phyloP scores from a whole-genome alignment of 2,329 filamentous ascomycete species.

The Sarocladiaceae sp. region DNA sequence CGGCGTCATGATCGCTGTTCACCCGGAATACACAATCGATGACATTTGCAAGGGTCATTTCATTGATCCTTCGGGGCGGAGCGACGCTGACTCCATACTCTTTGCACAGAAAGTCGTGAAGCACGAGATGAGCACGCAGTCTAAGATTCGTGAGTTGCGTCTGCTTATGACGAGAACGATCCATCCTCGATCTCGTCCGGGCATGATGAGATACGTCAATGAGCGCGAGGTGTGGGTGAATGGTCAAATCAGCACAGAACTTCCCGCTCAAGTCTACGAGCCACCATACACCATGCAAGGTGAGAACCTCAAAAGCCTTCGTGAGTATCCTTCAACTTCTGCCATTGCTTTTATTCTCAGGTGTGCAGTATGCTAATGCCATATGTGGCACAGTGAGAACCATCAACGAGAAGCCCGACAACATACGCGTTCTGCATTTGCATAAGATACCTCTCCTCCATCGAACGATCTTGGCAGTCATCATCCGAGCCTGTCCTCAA shows the following conservation, averaged over 20 bases:
- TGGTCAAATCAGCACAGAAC: too few species aligned
- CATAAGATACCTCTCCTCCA: constrained; percentile 25
- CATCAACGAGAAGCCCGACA: background rate
- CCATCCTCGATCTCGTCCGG: too few species aligned
- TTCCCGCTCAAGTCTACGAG: too few species aligned
- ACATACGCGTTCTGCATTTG: constrained; percentile 22
- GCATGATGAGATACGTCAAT: too few species aligned
- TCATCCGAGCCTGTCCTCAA: constrained; percentile 24
- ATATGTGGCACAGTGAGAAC: background rate
- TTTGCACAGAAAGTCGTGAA: background rate
- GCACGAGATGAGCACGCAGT: too few species aligned
- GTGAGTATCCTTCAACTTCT: too few species aligned
- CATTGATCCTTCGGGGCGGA: background rate
- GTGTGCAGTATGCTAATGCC: background rate
- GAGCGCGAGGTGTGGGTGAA: too few species aligned
- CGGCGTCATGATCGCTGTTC: constrained; percentile 7
- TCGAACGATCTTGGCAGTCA: constrained; percentile 26
- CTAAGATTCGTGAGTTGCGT: too few species aligned
- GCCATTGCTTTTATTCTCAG: too few species aligned
- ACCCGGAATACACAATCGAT: constrained; percentile 10
- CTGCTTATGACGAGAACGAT: too few species aligned
- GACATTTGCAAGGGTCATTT: background rate
- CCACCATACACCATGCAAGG: too few species aligned
- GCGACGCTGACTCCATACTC: background rate
- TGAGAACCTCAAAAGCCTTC: too few species aligned